phyloP scores from a whole-genome alignment of 495 filamentous ascomycete species.

The Chlorociboria aeruginascens region DNA sequence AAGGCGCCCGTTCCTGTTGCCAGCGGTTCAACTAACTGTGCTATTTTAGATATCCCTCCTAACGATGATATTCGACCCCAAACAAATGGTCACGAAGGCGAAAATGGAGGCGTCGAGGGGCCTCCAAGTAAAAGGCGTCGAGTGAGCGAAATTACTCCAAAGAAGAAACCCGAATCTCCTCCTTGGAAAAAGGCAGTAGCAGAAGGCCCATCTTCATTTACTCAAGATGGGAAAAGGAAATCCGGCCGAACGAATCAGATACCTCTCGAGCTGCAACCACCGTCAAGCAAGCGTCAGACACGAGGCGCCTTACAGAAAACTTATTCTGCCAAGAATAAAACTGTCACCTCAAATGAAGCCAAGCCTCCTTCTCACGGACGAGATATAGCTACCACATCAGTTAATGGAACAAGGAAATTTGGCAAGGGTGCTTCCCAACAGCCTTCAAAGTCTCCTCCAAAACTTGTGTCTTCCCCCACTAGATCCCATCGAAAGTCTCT shows the following conservation, averaged over 20 bases:
- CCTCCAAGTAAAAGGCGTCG: constrained; percentile 67
- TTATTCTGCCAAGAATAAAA: constrained; percentile 21
- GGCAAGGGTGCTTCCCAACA: constrained; percentile 13
- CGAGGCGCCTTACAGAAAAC: constrained; percentile 27
- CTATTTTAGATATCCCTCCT: constrained; percentile 5
- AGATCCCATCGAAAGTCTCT: constrained; percentile 13
- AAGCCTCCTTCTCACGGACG: constrained; percentile 18
- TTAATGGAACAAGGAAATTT: constrained; percentile 13
- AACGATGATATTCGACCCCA: constrained; percentile 1
- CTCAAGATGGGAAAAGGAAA: constrained; percentile 69
- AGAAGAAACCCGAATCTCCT: constrained; percentile 51
- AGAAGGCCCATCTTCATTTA: constrained; percentile 76
- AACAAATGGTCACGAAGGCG: constrained; percentile 15
- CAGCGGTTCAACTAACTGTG: constrained; percentile 1
- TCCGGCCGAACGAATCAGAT: constrained; percentile 71
- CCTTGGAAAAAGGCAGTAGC: constrained; percentile 87
- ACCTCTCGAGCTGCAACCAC: constrained; percentile 57
- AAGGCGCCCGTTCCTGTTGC: background rate
- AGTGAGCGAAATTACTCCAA: constrained; percentile 37
- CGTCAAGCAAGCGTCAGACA: constrained; percentile 48
- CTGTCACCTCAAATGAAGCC: constrained; percentile 22
- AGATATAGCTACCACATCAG: constrained; percentile 3
- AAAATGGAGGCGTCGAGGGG: constrained; percentile 24
- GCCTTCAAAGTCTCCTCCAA: constrained; percentile 13
- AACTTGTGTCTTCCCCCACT: constrained; percentile 13